phyloP scores from a whole-genome alignment of 2,329 filamentous ascomycete species.

The Clonostachys rhizophaga region DNA sequence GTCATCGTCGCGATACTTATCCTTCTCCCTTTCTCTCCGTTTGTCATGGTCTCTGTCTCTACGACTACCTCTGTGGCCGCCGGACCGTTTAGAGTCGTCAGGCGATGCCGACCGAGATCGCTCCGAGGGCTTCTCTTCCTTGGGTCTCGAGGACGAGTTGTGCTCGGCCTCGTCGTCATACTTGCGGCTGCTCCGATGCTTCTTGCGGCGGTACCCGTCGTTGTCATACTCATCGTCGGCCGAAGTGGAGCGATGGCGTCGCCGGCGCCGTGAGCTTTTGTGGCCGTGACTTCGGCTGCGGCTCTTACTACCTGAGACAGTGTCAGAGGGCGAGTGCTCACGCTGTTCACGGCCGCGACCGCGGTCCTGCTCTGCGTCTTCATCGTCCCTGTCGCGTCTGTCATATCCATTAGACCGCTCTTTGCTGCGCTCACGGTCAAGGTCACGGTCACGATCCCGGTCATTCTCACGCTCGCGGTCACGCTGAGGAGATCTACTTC shows the following conservation, averaged over 20 bases:
- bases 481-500: conserved; percentile 38
- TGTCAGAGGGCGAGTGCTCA: conserved; percentile 8
- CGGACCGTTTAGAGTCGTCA: conserved; percentile 49
- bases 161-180: conserved; percentile 44
- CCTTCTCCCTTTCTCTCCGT: conserved; percentile 26
- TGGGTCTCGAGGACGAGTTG: conserved; percentile 15
- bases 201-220: conserved; percentile 41
- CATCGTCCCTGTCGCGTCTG: conserved; percentile 10
- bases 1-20: conserved; percentile 35
- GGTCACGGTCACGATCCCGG: conserved; percentile 16
- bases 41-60: conserved; percentile 33
- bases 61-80: conserved; percentile 55
- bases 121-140: conserved; percentile 39
- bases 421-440: conserved; percentile 25
- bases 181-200: conserved; percentile 39
- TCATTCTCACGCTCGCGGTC: conserved; percentile 24
- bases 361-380: conserved; percentile 3
- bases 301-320: conserved; percentile 9
- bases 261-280: conserved; percentile 42
- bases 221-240: conserved; percentile 41
- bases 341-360: not conserved
- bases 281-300: conserved; percentile 35
- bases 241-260: conserved; percentile 50
- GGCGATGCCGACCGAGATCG: conserved; percentile 63
- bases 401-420: conserved; percentile 22